Percentiles rank a stretch among this genome's conserved stretches.
Evolutionary conservation across 169 alveolate genomes (phyloP).

Genomic region (Cryptosporidium viatorum): DNA sequence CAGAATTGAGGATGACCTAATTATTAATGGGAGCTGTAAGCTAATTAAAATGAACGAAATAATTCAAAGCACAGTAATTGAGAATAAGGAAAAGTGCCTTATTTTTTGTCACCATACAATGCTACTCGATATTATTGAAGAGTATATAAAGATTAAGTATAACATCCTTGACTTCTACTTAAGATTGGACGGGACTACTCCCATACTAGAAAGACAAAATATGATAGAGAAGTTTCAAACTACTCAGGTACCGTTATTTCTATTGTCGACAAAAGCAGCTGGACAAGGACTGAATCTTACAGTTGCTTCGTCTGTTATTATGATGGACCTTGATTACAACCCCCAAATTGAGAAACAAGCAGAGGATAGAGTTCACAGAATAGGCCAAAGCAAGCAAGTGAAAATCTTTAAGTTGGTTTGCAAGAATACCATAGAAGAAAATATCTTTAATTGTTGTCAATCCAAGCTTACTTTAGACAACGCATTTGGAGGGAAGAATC

Average conservation of each 20-base stretch:
- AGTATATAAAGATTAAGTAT: constrained; percentile 81
- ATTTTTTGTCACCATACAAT: constrained; percentile 93
- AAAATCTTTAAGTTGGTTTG: constrained; percentile 90
- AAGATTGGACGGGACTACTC: constrained; percentile 96
- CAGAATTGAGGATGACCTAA: constrained; percentile 9
- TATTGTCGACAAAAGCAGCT: constrained; percentile 98
- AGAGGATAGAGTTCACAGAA: constrained; percentile 93
- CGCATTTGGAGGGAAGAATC: constrained; percentile 86
- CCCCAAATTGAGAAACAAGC: constrained; percentile 95
- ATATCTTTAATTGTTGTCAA: constrained; percentile 87
- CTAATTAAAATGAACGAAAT: constrained; percentile 43
- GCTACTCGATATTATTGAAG: constrained; percentile 91
- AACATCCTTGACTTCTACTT: constrained; percentile 78
- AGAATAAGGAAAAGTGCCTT: constrained; percentile 86
- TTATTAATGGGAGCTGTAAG: constrained; percentile 58
- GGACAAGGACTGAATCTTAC: constrained; percentile 98
- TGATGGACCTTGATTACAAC: constrained; percentile 95
- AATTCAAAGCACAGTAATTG: constrained; percentile 13
- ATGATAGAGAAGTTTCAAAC: constrained; percentile 84
- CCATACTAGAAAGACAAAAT: constrained; percentile 91
- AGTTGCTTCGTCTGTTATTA: constrained; percentile 97
- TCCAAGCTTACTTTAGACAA: constrained; percentile 84
- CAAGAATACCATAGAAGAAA: constrained; percentile 91
- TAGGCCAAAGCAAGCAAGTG: constrained; percentile 93
- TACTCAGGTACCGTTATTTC: constrained; percentile 89